Base-by-base conservation (phyloP, 495 filamentous ascomycete genomes). In the Daldinia bambusicola region DNA sequence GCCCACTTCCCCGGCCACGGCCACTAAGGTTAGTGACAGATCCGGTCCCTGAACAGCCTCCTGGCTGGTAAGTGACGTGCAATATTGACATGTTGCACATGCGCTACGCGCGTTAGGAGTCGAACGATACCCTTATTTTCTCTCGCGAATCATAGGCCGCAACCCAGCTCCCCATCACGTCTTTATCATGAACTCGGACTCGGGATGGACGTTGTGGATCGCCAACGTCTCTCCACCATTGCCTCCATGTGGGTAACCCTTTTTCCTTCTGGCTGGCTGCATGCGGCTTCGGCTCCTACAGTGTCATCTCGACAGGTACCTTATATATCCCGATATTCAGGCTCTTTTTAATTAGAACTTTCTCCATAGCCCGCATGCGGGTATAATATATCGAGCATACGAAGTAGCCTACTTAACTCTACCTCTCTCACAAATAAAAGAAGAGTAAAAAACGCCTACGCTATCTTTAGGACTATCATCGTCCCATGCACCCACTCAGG, bases 11-110 rank as follows among this genome's bases (percentile, higher is more conserved):
- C 41, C 52, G 55, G 41, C 57, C 40, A 51, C 48, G 57, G 16
- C 12, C 20, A 51, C 26, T 48, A 40, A 69, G 70, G 66, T 63
- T 73, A 36, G 66, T 69, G 70, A 66, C 70, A 73, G 70, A 73
- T 73, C 66, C 70, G 66, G 66, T 30, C 38, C 22, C 34, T 16
- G 65, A 58, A 53, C 22, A 67, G 63, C 55, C 64, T 61, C 36
- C 53, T 67, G 56, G 31, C 18, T 34, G 36, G 52, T 59, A 58
- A 58, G 36, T 43, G 20, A 60, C 32, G 52, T 60, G 53, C 41
- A 41, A 57, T 57, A 26, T 68, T 69, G 70, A 56, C 60, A 65
- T 55, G 65, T 64, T 51, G 26, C 61, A 65, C 55, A 18, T 48
- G 65, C 41, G 14, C 45, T 16, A 68, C 61, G 6, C 9, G 13